Evolutionary conservation across 257 asterid genomes (phyloP), one percentile per base, ranked within the genome.

Genomic region (Ligustrum vulgare): DNA sequence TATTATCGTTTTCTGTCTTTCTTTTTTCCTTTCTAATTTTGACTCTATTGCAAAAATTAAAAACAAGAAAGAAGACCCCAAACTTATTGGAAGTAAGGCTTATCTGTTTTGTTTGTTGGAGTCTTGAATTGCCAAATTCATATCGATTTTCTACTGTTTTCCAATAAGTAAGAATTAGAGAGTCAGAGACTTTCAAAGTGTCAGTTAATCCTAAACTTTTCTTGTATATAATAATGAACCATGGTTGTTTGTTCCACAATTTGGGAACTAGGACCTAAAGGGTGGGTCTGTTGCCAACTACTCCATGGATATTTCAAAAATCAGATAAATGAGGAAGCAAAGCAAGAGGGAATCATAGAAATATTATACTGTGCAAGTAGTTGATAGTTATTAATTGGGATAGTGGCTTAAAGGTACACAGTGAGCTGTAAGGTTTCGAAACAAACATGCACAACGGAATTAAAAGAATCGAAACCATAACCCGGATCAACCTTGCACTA

Each of bases 231-330:
- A 49, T n/a, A 79, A 63, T 60, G 82, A 77, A 45, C 54, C 86
- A 75, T 87, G 89, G 88, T 80, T 87, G 35, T 87, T 88, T 25
- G 90, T 88, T 31, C 92, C 92, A 9, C 89, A 86, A 45, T 88
- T 88, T 54, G 92, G 92, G 28, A 90, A 86, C 31, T 88, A 90
- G 92, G 90, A 88, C 69, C 87, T 81, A 41, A 88, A 88, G n/a
- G n/a, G n/a, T n/a, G 79, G 92, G 92, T 1, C 78, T 23, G 2
- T 36, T 85, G 75, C 92, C 1, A 86, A 88, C 18, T 86, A 88
- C 86, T 88, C 92, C 1, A 67, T 88, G 90, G 92, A 88, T 72
- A 86, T 88, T 82, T 68, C 90, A 0, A 86, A 86, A 69, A 88
- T 88, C 70, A 74, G 92, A 79, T 89, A 88, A 79, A 86, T 82